Evolutionary conservation across 192 early-diverging fungal species (phyloP), one percentile per base, ranked within the genome.

Genomic region (Coemansia sp.): DNA sequence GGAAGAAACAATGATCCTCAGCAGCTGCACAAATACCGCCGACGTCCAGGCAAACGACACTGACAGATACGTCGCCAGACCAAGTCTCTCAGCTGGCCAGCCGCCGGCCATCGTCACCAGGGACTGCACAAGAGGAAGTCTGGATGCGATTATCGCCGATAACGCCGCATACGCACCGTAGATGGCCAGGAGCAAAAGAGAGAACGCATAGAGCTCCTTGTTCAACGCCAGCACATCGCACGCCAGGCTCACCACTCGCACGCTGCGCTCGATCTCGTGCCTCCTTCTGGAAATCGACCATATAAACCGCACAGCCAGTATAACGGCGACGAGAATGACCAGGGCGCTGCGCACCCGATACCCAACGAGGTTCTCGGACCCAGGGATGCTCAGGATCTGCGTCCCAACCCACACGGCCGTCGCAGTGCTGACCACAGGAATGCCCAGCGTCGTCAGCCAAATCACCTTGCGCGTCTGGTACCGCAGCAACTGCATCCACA

Each of bases 371-470:
- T 45, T 67, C 30, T 68, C 76, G 1, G 56, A 60, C 1, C 62
- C 73, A 8, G 71, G 64, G 25, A 79, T 52, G 19, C 57, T 23
- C 23, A 69, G 50, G 23, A 79, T 39, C 61, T 70, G 76, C 13
- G 58, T 64, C 5, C 57, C 62, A 1, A 71, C 76, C 76, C 76
- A 79, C 54, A 79, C 39, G 1, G 76, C 76, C n/a, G 60, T 73
- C 10, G 64, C 64, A 1, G 50, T 45, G 10, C 76, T 64, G 9
- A 67, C 71, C 25, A 79, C 71, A 6, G 76, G 76, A 6, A 73
- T 68, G 6, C 61, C 62, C 58, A 79, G 64, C 0, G 76, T 79
- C 4, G 76, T 79, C 53, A 79, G 64, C 76, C 76, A 79, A 3
- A 79, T 62, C 0, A 73, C 71, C 35, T 68, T 73, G 7, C 68